Evolutionary conservation across 805 yeast species (phyloP), one percentile per base, ranked within the genome.

Genomic region (Deakozyma indianensis): DNA sequence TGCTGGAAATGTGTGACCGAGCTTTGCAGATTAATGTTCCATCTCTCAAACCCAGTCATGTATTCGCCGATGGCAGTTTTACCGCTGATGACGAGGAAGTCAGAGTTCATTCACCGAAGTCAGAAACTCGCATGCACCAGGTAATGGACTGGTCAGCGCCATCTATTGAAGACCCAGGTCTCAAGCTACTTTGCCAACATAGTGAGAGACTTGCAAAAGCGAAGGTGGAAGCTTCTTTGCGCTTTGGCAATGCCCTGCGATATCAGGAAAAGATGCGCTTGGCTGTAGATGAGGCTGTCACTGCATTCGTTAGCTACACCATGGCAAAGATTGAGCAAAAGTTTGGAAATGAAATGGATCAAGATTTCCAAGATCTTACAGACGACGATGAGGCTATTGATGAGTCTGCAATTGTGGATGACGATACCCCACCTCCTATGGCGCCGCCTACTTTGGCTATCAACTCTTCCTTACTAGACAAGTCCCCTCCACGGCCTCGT

Each of bases 21-120:
- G 88, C 95, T 0, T 64, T 85, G 20, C 67, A 72, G 35, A 74
- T 87, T 11, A 84, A 82, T 53, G 80, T 83, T 1, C 82, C 83
- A n/a, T 84, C 78, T 51, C 66, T 75, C 20, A 42, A 53, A 20
- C 41, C 47, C 43, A 22, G 38, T 22, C 41, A 42, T 0, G 42
- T 48, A 14, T 7, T 25, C 14, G 7, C 28, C 14, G 28, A 14
- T 14, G 14, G 14, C 14, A 25, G 14, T 14, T 7, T 9, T 14
- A 7, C 7, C 14, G 57, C 59, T n/a, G 64, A 66, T 18, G 65
- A 65, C 28, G 62, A 46, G 21, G 60, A 50, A 23, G 41, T 57
- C 43, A 47, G 51, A 20, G 53, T 54, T 42, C 54, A 54, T 45
- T 49, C 63, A 27, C 57, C 69, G 3, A 48, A 56, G 4, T 47